Base-by-base conservation (phyloP, 176 grass and related monocot species). In the Microstegium vimineum region DNA sequence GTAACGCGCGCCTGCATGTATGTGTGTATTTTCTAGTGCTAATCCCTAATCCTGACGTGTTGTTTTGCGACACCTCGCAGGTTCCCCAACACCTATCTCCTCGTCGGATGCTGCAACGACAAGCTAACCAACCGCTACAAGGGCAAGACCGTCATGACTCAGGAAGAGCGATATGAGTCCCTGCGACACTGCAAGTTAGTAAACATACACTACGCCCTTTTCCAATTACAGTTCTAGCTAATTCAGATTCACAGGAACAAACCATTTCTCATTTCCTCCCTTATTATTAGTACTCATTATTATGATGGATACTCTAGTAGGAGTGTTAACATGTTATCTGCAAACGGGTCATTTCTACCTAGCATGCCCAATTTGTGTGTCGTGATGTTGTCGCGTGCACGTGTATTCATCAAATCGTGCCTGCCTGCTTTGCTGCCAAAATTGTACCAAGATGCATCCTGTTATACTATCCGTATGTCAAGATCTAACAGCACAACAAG, bases 131-230 rank as follows among this genome's bases (percentile, higher is more conserved):
- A 84, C 59, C 88, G 87, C 15, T 95, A 90, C 84, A 98, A 98
- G 87, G 96, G 96, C 27, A 98, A 91, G 94, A 98, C 96, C 14
- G 96, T 98, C 85, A 98, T 98, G 96, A 90, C 79, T 18, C 82
- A 98, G 87, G 81, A 88, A 0, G 96, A 98, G 78, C 93, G 93
- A 7, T 98, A 98, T 69, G 93, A 98, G 70, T 98, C 96, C 9
- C 96, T 98, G 45, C 93, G 93, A 49, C 96, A 95, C 82, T 98
- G 96, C 92, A 98, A 91, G 96, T 98, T 51, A 64, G 92, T 73
- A 69, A 71, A 10, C 22, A 71, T 17, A 25, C 73, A 57, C 11
- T 13, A 0, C 15, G 8, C 15, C 12, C 26, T n/a, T 20, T 73
- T 17, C 20, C 16, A 20, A 51, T 51, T 49, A 49, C 47, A 2